These are phyloP conservation scores for Catunica adiposa DNA, from an alignment of 2,329 filamentous ascomycete genomes.

Conservation along the genomic window DNA sequence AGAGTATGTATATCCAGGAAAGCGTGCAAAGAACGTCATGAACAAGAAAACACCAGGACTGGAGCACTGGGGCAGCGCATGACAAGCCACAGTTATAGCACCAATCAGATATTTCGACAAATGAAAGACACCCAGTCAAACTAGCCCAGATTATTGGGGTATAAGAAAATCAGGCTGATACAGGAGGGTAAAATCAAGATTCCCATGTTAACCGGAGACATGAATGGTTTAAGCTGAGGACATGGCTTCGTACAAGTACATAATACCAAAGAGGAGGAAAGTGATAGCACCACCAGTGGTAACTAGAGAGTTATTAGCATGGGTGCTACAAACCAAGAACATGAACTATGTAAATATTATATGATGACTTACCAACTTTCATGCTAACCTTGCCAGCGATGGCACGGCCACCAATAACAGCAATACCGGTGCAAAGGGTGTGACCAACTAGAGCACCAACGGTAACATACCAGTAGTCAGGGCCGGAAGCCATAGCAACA, in stretches of 20 bases:
- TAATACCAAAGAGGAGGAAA: constrained; percentile 79
- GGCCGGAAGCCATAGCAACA: constrained; percentile 94
- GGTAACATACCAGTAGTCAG: constrained; percentile 98
- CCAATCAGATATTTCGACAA: too few species aligned
- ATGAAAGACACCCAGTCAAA: too few species aligned
- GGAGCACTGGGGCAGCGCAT: too few species aligned
- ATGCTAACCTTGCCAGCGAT: constrained; percentile 90
- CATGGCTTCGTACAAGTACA: constrained; percentile 75
- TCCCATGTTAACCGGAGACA: neutral
- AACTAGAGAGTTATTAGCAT: constrained; percentile 36
- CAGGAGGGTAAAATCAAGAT: neutral
- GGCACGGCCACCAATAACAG: constrained; percentile 80
- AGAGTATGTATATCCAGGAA: neutral
- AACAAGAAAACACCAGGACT: neutral
- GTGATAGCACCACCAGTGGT: constrained; percentile 81
- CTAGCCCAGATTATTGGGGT: neutral
- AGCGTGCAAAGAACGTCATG: neutral
- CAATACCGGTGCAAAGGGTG: constrained; percentile 74
- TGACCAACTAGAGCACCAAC: constrained; percentile 76
- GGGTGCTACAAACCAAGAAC: neutral
- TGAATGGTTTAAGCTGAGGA: constrained; percentile 23
- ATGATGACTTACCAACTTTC: constrained; percentile 63
- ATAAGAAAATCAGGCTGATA: neutral
- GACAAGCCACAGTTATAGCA: too few species aligned
- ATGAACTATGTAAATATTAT: constrained; percentile 18